Base-by-base conservation (phyloP, 2,329 filamentous ascomycete species). In the Colletotrichum sp. region DNA sequence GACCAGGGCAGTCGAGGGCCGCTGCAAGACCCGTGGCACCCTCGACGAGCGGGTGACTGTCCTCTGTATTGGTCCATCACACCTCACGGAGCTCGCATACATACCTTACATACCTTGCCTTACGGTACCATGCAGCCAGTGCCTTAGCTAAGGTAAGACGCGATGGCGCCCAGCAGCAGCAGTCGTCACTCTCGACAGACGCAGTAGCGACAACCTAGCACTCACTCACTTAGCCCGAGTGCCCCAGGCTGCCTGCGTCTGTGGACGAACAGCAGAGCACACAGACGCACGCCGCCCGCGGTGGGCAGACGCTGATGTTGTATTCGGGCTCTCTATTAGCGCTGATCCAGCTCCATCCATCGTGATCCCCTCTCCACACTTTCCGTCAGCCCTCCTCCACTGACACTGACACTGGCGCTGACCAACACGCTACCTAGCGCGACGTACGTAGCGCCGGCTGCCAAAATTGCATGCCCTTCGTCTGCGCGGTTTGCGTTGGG, bases 321-420 rank as follows among this genome's bases (percentile, higher is more conserved):
- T 63, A 52, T 34, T 59, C 44, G 39, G 57, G 39, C 19, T 44
- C 39, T 19, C 39, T 44, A n/a, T 44, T 65, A 49, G 73, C 36
- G 64, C 73, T 59, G 57, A 73, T 72, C 52, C 49, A 57, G 67
- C 32, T n/a, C 32, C 49, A 55, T 75, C 36, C 57, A 72, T 76
- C 69, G 63, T 76, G 63, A 75, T 68, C 62, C 61, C 36, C 62
- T 67, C 52, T 30, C 30, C 55, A 62, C n/a, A 27, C 15, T 39
- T 52, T 52, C 22, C 34, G 12, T 49, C 70, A n/a, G 34, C 30
- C 22, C 44, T 36, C 34, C 34, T 36, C 65, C 22, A 8, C 30
- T 39, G 36, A 22, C 66, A 59, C n/a, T 57, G 65, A 30, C 49
- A 68, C 30, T 65, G 62, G 34, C 62, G 27, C 34, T 66, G 39